Base-by-base conservation (phyloP, 495 filamentous ascomycete species). In the Recurvomyces mirabilis region DNA sequence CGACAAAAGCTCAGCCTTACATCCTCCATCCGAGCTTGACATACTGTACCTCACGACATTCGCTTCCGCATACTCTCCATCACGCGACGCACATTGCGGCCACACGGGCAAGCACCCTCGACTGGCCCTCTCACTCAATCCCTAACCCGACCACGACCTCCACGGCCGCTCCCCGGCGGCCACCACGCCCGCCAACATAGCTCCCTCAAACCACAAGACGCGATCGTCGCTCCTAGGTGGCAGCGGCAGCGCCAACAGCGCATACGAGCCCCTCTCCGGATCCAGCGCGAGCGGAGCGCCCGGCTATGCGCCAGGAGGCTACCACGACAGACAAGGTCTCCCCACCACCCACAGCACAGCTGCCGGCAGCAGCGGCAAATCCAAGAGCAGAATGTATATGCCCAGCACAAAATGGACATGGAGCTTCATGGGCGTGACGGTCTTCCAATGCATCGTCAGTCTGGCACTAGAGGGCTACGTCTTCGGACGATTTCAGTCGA, bases 351-450 rank as follows among this genome's bases (percentile, higher is more conserved):
- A 5, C 1, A 11, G 1, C 38, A 25, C n/a, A 14, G 24, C 3
- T n/a, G 23, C 25, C 4, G 31, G 10, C n/a, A 20, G 15, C 19
- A 18, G n/a, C 11, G 14, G 19, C 23, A 31, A 14, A 12, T 4
- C 7, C 12, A 48, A 28, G 14, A 18, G 35, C 13, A 71, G 61
- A 53, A 78, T 81, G 69, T 87, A 86, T 53, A 68, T 78, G 52
- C 78, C 89, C 39, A 82, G 76, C 56, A 81, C 84, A 3, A 68
- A 68, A 54, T 98, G 93, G 93, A 86, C 87, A 2, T 91, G 87
- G 77, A 64, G 77, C 43, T 95, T 95, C 59, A 70, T 88, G 56
- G 57, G 79, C 49, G 68, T 83, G 29, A 77, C 87, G 23, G 61
- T 79, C 28, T 29, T 86, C 32, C 93, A 98, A 62, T 81, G 84